phyloP scores from a whole-genome alignment of 352 stramenopile genomes.

The Globisporangium nodosum region DNA sequence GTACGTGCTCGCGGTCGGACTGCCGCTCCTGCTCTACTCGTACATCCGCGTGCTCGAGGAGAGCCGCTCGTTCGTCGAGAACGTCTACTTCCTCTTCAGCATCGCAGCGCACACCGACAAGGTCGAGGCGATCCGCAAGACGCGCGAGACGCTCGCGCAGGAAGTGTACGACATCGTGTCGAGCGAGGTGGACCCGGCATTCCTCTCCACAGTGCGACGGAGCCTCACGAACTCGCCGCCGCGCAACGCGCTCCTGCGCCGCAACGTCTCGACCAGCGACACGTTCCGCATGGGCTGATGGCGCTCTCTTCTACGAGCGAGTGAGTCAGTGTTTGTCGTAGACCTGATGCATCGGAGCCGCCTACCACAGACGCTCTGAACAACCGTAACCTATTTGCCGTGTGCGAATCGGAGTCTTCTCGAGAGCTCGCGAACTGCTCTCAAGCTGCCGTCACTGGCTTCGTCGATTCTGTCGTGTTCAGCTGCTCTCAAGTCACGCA shows the following conservation, averaged over 20 bases:
- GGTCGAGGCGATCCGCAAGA: conserved; percentile 43
- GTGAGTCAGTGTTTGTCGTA: neutral
- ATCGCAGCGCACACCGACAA: conserved; percentile 59
- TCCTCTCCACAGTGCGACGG: conserved; percentile 53
- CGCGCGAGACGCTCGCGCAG: conserved; percentile 40
- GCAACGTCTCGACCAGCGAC: conserved; percentile 45
- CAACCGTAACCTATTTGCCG: neutral
- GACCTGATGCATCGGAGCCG: neutral
- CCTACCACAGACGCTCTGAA: neutral
- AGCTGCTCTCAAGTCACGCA: neutral
- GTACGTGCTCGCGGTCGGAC: conserved; percentile 42
- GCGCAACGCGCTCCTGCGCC: conserved; percentile 21
- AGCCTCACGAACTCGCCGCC: conserved; percentile 34
- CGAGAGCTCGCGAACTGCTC: too few relatives aligned
- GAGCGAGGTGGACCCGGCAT: conserved; percentile 41
- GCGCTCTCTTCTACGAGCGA: neutral
- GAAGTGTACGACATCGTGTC: conserved; percentile 56
- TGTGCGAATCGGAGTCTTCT: neutral
- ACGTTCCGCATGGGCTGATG: conserved; percentile 12
- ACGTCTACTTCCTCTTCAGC: conserved; percentile 71
- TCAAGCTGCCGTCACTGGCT: too few relatives aligned
- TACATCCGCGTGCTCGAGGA: conserved; percentile 78
- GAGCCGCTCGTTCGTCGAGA: conserved; percentile 69
- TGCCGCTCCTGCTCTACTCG: conserved; percentile 68
- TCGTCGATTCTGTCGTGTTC: too few relatives aligned